phyloP scores from a whole-genome alignment of 345 rosid genomes.

The Salix caprea region DNA sequence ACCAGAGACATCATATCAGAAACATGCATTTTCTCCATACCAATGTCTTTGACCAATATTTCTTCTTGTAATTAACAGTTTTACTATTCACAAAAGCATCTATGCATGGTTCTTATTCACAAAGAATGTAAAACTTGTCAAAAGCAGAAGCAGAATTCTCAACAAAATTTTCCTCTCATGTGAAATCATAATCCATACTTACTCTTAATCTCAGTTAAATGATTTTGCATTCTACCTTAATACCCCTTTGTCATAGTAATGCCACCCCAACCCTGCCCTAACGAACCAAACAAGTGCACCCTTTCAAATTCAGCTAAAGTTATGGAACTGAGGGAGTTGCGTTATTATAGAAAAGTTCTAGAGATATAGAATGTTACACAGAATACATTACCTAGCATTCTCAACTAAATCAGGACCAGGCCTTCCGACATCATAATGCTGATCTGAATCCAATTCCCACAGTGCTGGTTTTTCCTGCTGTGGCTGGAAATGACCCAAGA shows the following conservation, averaged over 20 bases:
- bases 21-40: not conserved
- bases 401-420: slow-evolving; percentile 34
- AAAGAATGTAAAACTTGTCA: not conserved
- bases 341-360: not conserved
- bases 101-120: not conserved
- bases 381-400: slow-evolving; percentile 40
- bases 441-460: slow-evolving; percentile 87
- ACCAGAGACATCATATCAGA: not conserved
- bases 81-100: not conserved
- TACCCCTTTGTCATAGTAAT: not conserved
- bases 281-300: not conserved
- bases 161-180: not conserved
- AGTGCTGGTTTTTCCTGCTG: slow-evolving; percentile 78
- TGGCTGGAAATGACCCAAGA: slow-evolving; percentile 95
- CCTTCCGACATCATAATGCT: slow-evolving; percentile 52
- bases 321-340: not conserved
- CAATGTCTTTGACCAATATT: not conserved
- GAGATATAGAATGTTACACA: not conserved
- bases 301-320: not conserved
- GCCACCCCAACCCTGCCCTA: not conserved
- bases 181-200: not conserved
- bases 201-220: not conserved
- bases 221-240: not conserved
- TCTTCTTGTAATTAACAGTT: not conserved
- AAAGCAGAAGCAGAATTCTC: not conserved